Conservation (phyloP, 2,329 filamentous ascomycete genomes). For the Blastomyces gilchristii region DNA sequence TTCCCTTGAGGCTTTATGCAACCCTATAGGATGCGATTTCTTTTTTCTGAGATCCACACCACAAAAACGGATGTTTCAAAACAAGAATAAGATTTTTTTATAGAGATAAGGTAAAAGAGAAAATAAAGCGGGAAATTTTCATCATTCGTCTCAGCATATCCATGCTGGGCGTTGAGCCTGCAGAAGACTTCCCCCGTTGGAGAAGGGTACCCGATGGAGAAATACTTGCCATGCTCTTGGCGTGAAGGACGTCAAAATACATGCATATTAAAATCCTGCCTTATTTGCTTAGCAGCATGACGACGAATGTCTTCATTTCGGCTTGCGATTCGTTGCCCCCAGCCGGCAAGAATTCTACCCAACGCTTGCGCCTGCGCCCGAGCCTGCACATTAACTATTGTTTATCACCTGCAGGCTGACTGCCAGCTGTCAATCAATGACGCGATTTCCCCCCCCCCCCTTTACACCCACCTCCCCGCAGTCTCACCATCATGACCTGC, state of each 20-base stretch:
- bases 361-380: background rate
- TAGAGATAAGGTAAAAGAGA: too few species aligned
- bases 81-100: background rate
- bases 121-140: too few species aligned
- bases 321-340: background rate
- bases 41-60: too few species aligned
- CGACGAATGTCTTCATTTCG: background rate
- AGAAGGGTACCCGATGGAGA: too few species aligned
- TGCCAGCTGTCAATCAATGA: conserved; percentile 3
- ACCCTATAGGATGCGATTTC: too few species aligned
- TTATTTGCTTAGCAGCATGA: background rate
- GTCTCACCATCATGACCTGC: background rate
- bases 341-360: background rate
- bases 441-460: background rate
- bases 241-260: too few species aligned
- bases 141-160: too few species aligned
- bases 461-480: background rate
- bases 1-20: background rate
- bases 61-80: background rate
- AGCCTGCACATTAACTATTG: background rate
- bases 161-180: too few species aligned
- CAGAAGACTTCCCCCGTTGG: too few species aligned
- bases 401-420: background rate
- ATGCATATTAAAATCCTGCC: too few species aligned
- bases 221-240: too few species aligned